Base-by-base conservation (phyloP, 768 basidiomycete species). In the Boletus pseudopeckii region DNA sequence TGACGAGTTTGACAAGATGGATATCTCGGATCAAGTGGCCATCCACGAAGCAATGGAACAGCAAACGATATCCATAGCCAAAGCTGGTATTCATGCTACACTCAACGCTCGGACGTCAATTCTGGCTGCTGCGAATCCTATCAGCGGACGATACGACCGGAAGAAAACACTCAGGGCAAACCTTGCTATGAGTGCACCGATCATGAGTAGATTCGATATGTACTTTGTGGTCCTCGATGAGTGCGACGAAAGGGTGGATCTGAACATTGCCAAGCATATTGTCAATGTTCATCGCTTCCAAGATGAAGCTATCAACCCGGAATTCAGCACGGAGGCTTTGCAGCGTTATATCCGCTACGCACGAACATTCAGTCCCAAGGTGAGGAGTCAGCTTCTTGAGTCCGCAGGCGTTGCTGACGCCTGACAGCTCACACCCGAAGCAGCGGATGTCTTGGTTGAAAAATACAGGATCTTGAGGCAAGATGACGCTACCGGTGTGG, bases 11-110 rank as follows among this genome's bases (percentile, higher is more conserved):
- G 97, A 99, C 81, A 99, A 99, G 74, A 99, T 99, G 97, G 96
- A 98, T 69, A 85, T 98, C 48, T 86, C 91, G 0, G 97, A 98
- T 70, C 97, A 98, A 70, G 93, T 98, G 40, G 97, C 97, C 34
- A 98, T 99, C 63, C 97, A 99, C 78, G 96, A 98, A 79, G 96
- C 96, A 8, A 98, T 98, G 96, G 96, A 98, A 85, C 96, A 98
- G 74, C 95, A 98, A 74, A 98, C 96, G 1, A 98, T 98, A 63
- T 97, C 94, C 28, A 98, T 98, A 58, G 97, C 97, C 39, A 99
- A 99, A 70, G 97, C 97, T 2, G 97, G 97, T 52, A 99, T 99
- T 60, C 96, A 98, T 64, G 96, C 97, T 0, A 99, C 97, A 0
- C 80, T 99, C 50, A 99, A 99, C 63, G 97, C 97, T 1, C 85